phyloP scores from a whole-genome alignment of 371 early-diverging fungal species.

The Dichotomocladium elegans region DNA sequence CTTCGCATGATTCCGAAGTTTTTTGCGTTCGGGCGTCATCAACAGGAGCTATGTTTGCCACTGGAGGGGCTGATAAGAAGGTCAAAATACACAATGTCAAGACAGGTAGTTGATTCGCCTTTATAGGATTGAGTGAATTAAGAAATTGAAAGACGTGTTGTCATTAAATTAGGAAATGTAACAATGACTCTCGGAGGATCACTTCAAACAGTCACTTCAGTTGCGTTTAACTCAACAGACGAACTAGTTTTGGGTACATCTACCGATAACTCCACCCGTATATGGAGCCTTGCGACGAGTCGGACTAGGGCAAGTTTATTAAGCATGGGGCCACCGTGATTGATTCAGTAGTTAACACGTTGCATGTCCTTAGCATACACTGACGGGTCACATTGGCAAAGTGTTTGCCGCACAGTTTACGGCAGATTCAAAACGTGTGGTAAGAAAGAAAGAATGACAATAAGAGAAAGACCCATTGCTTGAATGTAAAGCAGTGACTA shows the following conservation, averaged over 20 bases:
- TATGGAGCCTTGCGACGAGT: constrained; percentile 81
- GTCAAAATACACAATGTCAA: constrained; percentile 79
- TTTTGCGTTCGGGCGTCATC: constrained; percentile 74
- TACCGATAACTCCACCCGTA: constrained; percentile 86
- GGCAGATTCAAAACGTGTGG: constrained; percentile 73
- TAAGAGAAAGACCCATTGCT: not conserved
- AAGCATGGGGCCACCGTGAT: not conserved
- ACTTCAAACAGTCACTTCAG: constrained; percentile 79
- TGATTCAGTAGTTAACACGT: not conserved
- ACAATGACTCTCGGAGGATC: constrained; percentile 77
- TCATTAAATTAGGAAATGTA: constrained; percentile 25
- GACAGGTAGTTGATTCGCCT: constrained; percentile 54
- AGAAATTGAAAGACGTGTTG: not conserved
- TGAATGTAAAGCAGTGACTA: not conserved
- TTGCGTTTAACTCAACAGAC: constrained; percentile 73
- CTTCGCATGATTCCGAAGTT: constrained; percentile 74
- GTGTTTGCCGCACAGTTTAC: constrained; percentile 87
- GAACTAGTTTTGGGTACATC: constrained; percentile 82
- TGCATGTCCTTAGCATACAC: constrained; percentile 65
- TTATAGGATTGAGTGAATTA: not conserved
- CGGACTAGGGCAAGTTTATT: constrained; percentile 48
- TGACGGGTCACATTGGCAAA: constrained; percentile 95
- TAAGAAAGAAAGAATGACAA: constrained; percentile 22
- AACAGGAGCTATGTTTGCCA: constrained; percentile 78
- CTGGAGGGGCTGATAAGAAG: constrained; percentile 86